Conservation (phyloP, 2,329 filamentous ascomycete species). For the Microdochium bolleyi region DNA sequence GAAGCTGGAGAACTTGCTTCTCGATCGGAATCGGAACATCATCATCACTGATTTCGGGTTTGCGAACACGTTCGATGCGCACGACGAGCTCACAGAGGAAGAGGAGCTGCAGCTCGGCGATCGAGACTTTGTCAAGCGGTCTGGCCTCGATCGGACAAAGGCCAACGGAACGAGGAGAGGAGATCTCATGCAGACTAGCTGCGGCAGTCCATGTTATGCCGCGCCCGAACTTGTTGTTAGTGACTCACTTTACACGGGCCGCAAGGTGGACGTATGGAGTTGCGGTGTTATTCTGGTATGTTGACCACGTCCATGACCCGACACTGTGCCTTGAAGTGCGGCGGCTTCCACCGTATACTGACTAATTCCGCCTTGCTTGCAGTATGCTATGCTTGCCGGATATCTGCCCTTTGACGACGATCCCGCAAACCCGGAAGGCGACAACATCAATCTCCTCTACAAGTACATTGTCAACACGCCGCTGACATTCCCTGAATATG, state of each 20-base stretch:
- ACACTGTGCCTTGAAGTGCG: not conserved
- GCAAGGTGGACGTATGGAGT: slow-evolving; percentile 98
- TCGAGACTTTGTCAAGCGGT: slow-evolving; percentile 78
- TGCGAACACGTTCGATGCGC: slow-evolving; percentile 90
- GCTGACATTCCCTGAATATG: slow-evolving; percentile 96
- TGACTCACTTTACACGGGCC: slow-evolving; percentile 92
- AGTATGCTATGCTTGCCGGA: slow-evolving; percentile 98
- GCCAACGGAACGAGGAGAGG: slow-evolving; percentile 72
- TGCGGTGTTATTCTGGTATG: slow-evolving; percentile 95
- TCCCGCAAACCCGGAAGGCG: slow-evolving; percentile 93
- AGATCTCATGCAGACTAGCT: slow-evolving; percentile 98
- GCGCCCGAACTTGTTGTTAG: slow-evolving; percentile 95
- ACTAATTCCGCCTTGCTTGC: slow-evolving; percentile 10
- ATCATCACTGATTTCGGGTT: slow-evolving; percentile 99
- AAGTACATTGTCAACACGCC: slow-evolving; percentile 98
- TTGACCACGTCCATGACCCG: slow-evolving; percentile 9
- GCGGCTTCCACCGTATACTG: slow-evolving; percentile 5
- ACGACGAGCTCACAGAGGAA: slow-evolving; percentile 81
- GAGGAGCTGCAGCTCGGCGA: slow-evolving; percentile 83
- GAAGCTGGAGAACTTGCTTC: slow-evolving; percentile 89
- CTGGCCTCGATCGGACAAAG: slow-evolving; percentile 75
- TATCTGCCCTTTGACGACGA: slow-evolving; percentile 98
- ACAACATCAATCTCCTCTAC: slow-evolving; percentile 98
- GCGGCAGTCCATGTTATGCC: slow-evolving; percentile 95
- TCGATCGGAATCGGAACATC: slow-evolving; percentile 96